phyloP scores from a whole-genome alignment of 192 early-diverging fungal genomes.

The Linnemannia elongata region DNA sequence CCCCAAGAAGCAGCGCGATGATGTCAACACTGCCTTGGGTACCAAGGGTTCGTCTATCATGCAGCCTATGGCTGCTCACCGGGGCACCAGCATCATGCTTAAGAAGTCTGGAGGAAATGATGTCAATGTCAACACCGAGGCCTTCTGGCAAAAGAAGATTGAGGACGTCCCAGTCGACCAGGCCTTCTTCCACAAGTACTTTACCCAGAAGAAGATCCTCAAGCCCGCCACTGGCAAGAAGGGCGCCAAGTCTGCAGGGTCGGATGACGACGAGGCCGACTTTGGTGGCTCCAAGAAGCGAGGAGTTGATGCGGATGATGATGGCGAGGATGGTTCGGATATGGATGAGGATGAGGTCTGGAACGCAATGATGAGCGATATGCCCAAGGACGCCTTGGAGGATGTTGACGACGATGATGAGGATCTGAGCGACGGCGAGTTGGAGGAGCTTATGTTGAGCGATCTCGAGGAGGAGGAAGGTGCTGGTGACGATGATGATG shows the following conservation, averaged over 20 bases:
- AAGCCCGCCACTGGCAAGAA: constrained; percentile 28
- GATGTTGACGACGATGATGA: constrained; percentile 69
- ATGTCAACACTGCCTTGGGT: constrained; percentile 67
- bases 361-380: constrained; percentile 85
- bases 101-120: constrained; percentile 77
- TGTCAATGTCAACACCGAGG: constrained; percentile 74
- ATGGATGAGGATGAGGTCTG: constrained; percentile 89
- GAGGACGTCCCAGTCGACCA: constrained; percentile 82
- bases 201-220: constrained; percentile 69
- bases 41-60: constrained; percentile 69
- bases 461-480: constrained; percentile 62
- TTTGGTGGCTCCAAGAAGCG: constrained; percentile 58
- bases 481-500: constrained; percentile 62
- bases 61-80: constrained; percentile 73
- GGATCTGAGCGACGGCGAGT: constrained; percentile 58
- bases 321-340: constrained; percentile 49
- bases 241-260: constrained; percentile 41
- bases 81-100: constrained; percentile 68
- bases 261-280: constrained; percentile 49
- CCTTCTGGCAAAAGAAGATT: constrained; percentile 69
- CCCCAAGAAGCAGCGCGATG: constrained; percentile 78
- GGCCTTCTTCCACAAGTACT: constrained; percentile 85
- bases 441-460: constrained; percentile 61
- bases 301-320: constrained; percentile 58
- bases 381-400: constrained; percentile 70